Evolutionary conservation across 345 rosid genomes (phyloP), one percentile per base, ranked within the genome.

Genomic region (Arabidopsis suecica): DNA sequence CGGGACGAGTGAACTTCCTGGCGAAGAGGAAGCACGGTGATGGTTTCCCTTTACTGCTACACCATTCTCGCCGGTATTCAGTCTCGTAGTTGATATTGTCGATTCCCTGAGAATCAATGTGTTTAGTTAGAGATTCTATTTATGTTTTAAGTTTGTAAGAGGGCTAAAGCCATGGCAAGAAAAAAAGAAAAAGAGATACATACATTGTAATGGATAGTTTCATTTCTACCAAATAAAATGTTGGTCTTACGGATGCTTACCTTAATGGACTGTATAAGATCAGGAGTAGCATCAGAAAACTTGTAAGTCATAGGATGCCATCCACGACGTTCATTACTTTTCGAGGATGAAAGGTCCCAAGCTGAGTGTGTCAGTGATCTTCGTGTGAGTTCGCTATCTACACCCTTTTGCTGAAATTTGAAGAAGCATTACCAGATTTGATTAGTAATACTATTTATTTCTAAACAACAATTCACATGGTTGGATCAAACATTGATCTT

Each of bases 281-380:
- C 30, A 44, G 87, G 85, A 76, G 95, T 87, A 61, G 96, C 98
- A 81, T 88, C 98, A 13, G 93, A 82, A 79, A 76, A 86, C 85
- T 94, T 86, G 59, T 91, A 91, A 44, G 91, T 88, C 62, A 85
- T 84, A 63, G 91, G 99, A 83, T 87, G 99, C 99, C 99, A 92
- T 72, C 97, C 97, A 13, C 88, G 91, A 69, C 91, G 98, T 71
- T 87, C 83, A 9, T 80, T 93, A 44, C 88, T 89, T 79, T 83
- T 89, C 10, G 97, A 78, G 61, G 91, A 86, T 22, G 97, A 82
- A 67, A 88, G 83, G 77, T 95, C 99, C 99, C 94, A 86, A 44
- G 94, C 82, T 73, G 96, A 89, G 82, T 92, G 88, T 50, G 91
- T 79, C 77, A 90, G 71, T 54, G 97, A 90, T 82, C 99, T 84